These are phyloP conservation scores for Fusarium torreyae DNA, from an alignment of 2,329 filamentous ascomycete genomes.

Conservation along the genomic window DNA sequence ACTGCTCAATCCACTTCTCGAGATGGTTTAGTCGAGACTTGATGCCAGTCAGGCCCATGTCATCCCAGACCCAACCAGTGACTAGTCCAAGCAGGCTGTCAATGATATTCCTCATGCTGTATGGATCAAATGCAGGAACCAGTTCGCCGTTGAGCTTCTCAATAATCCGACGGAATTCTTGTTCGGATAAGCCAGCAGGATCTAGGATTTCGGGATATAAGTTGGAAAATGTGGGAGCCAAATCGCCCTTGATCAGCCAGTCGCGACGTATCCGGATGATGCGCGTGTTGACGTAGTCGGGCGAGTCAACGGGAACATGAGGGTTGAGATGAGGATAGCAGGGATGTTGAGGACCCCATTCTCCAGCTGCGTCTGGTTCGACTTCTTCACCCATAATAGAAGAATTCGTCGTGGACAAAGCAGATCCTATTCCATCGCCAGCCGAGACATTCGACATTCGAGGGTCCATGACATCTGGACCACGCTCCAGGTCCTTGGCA, in stretches of 20 bases:
- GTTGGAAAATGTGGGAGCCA: slow-evolving; percentile 94
- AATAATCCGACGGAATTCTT: slow-evolving; percentile 87
- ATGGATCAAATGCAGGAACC: slow-evolving; percentile 84
- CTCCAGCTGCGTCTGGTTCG: slow-evolving; percentile 77
- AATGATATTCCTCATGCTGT: slow-evolving; percentile 80
- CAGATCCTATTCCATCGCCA: slow-evolving; percentile 68
- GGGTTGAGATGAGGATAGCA: slow-evolving; percentile 96
- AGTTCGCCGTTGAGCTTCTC: slow-evolving; percentile 86
- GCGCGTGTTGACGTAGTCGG: slow-evolving; percentile 82
- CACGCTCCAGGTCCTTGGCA: slow-evolving; percentile 70
- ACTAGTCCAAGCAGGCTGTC: slow-evolving; percentile 84
- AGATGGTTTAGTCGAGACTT: slow-evolving; percentile 80
- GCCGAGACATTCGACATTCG: slow-evolving; percentile 65
- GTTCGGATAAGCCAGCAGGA: slow-evolving; percentile 83
- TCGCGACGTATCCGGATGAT: slow-evolving; percentile 94
- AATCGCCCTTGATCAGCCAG: slow-evolving; percentile 90
- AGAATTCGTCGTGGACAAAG: slow-evolving; percentile 70
- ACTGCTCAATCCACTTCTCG: slow-evolving; percentile 87
- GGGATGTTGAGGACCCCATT: slow-evolving; percentile 95
- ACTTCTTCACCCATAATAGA: slow-evolving; percentile 76
- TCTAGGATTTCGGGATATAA: slow-evolving; percentile 97
- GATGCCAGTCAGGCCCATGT: slow-evolving; percentile 81
- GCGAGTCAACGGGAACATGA: slow-evolving; percentile 84
- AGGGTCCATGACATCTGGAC: slow-evolving; percentile 61
- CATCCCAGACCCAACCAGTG: slow-evolving; percentile 97